Conservation (phyloP, 2,329 filamentous ascomycete species). For the Colletotrichum lupini region DNA sequence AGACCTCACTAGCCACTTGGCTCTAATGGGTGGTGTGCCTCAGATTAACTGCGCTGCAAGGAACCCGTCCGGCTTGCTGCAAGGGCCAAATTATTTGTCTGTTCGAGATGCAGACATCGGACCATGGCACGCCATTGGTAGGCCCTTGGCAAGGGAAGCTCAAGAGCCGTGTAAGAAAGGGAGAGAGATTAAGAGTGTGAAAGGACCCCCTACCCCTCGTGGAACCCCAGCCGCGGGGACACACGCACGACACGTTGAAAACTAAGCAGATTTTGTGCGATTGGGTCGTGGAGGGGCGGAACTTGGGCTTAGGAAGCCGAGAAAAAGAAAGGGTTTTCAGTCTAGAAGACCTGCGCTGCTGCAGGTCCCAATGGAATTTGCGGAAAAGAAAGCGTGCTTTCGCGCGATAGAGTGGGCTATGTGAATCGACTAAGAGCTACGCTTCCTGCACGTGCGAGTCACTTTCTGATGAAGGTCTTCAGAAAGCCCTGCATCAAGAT, state of each 20-base stretch:
- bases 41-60: constrained; percentile 32
- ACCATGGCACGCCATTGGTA: constrained; percentile 8
- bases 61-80: constrained; percentile 22
- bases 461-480: constrained; percentile 28
- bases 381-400: constrained; percentile 25
- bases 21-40: constrained; percentile 11
- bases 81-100: constrained; percentile 24
- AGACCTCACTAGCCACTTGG: neutral
- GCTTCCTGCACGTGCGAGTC: constrained; percentile 25
- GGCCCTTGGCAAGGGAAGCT: constrained; percentile 25
- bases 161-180: constrained; percentile 6
- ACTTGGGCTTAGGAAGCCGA: neutral
- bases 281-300: neutral
- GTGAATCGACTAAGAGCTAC: neutral
- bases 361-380: neutral
- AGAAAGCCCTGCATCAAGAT: constrained; percentile 27
- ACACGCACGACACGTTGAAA: neutral
- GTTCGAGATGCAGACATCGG: constrained; percentile 28
- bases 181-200: neutral
- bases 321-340: constrained; percentile 11
- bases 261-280: neutral
- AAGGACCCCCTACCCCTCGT: neutral
- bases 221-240: neutral
- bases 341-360: constrained; percentile 17
- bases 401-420: neutral